Evolutionary conservation across 2,329 filamentous ascomycete species (phyloP), one percentile per base, ranked within the genome.

Genomic region (Microsporum canis): DNA sequence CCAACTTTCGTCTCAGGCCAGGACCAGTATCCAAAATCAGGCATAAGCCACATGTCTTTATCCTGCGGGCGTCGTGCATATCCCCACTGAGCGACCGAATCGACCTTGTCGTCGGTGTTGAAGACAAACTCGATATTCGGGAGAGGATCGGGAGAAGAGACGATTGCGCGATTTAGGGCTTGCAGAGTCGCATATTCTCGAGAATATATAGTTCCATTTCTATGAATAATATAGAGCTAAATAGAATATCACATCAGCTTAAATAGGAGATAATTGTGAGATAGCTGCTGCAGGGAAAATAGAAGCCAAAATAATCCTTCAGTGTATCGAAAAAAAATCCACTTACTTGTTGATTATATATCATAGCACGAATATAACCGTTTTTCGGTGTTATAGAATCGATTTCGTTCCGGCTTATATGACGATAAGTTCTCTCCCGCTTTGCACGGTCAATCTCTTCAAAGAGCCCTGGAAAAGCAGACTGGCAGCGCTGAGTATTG

Each of bases 21-120:
- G 6, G 76, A 72, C 77, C 78, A 82, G 70, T 79, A 80, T 38
- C 78, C 79, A 64, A 81, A 82, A 65, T 82, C 79, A 0, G 79
- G 79, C 69, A 81, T 80, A 23, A 81, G 69, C 79, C 79, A 81
- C 49, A 73, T 69, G 12, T 72, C 67, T 5, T 68, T 68, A 38
- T 78, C 72, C n/a, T 73, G 70, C 6, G 72, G 68, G 39, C 65
- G 70, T 56, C 71, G 74, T 2, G 76, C 73, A 64, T 77, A 80
- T 4, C 74, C 72, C 78, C 78, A 78, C 0, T 79, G 57, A 33
- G 76, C 27, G 43, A 61, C n/a, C 45, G 71, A 66, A 12, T 71
- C 67, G 51, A 71, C 71, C 41, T 70, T 75, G 65, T 81, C 79
- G 61, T 80, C 76, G 1, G 76, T 70, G 14, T 74, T 76, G 63